Evolutionary conservation across 176 grass and related monocot species (phyloP).

Genomic region (Bothriochloa decipiens): DNA sequence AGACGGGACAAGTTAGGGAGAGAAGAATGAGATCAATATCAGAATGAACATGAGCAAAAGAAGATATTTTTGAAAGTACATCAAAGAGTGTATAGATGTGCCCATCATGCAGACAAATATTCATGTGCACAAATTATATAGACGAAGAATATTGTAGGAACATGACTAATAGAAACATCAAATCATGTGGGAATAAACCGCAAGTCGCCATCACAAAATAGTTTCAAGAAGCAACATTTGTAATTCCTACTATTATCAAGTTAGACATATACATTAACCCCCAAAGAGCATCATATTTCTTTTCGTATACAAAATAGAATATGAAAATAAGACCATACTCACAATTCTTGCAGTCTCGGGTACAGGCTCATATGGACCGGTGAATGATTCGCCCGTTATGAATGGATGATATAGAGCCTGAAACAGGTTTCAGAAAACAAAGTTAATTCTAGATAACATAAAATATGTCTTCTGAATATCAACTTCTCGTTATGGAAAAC

Average conservation of each 20-base stretch:
- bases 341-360: conserved; percentile 96
- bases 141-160: not conserved
- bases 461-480: not conserved
- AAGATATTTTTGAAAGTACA: not conserved
- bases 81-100: not conserved
- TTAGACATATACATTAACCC: conserved; percentile 17
- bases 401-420: conserved; percentile 92
- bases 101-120: conserved; percentile 27
- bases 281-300: conserved; percentile 1
- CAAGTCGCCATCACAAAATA: conserved; percentile 2
- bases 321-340: conserved; percentile 49
- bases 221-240: conserved; percentile 20
- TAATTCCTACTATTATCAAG: conserved; percentile 13
- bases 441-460: conserved; percentile 14
- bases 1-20: conserved; percentile 16
- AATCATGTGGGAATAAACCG: conserved; percentile 4
- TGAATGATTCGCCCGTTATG: conserved; percentile 81
- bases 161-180: not conserved
- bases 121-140: not conserved
- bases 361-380: conserved; percentile 61
- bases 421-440: conserved; percentile 50
- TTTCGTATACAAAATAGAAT: not conserved
- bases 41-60: conserved; percentile 1
- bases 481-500: conserved; percentile 8
- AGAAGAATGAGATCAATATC: not conserved